Conservation (phyloP, 352 stramenopile species). For the Peronospora farinosa region DNA sequence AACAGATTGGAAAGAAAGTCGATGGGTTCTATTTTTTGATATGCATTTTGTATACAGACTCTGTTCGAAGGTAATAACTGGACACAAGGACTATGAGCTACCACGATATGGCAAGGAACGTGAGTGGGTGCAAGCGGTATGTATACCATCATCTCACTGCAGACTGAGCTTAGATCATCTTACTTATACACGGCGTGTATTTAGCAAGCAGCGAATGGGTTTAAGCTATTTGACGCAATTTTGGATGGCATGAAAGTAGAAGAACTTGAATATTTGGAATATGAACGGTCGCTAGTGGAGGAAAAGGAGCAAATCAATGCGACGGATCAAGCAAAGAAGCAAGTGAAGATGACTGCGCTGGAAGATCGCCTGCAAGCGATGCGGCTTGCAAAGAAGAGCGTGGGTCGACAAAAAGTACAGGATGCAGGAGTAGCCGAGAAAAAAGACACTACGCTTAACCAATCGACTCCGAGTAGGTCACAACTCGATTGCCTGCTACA, state of each 20-base stretch:
- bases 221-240: slow-evolving; percentile 67
- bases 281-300: slow-evolving; percentile 35
- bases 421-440: slow-evolving; percentile 11
- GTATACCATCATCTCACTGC: not conserved
- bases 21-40: slow-evolving; percentile 21
- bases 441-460: slow-evolving; percentile 8
- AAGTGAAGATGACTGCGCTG: slow-evolving; percentile 29
- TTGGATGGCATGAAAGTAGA: slow-evolving; percentile 73
- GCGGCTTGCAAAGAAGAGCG: slow-evolving; percentile 33
- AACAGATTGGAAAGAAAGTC: slow-evolving; percentile 1
- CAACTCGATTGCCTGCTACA: slow-evolving; percentile 10
- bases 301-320: slow-evolving; percentile 23
- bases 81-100: slow-evolving; percentile 55
- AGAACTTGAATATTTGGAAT: slow-evolving; percentile 54
- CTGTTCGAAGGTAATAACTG: slow-evolving; percentile 62
- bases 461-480: slow-evolving; percentile 1
- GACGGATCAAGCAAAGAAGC: slow-evolving; percentile 3
- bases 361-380: slow-evolving; percentile 49
- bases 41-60: slow-evolving; percentile 30
- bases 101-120: slow-evolving; percentile 51
- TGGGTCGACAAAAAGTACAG: slow-evolving; percentile 16
- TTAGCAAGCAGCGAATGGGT: slow-evolving; percentile 60
- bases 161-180: not conserved
- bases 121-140: slow-evolving; percentile 58
- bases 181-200: not conserved